Conservation (phyloP, 2,329 filamentous ascomycete genomes). For the Fusarium luffae region DNA sequence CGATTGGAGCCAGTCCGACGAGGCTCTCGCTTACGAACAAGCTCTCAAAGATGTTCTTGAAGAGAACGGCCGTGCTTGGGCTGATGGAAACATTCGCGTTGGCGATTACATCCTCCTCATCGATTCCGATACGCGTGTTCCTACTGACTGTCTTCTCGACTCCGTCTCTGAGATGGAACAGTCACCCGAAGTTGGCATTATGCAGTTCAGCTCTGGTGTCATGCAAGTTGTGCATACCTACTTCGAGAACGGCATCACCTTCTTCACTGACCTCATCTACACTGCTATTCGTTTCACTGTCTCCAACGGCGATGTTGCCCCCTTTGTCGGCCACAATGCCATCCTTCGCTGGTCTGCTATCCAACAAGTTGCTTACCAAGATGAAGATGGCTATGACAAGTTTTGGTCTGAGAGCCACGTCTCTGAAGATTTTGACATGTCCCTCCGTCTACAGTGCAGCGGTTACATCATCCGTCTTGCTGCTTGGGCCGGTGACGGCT, state of each 20-base stretch:
- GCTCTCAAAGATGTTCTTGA: constrained; percentile 74
- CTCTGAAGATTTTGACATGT: constrained; percentile 86
- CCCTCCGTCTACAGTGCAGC: constrained; percentile 76
- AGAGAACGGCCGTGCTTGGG: constrained; percentile 77
- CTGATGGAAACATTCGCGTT: constrained; percentile 85
- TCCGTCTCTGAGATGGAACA: constrained; percentile 86
- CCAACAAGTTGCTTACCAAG: constrained; percentile 76
- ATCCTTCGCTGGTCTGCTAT: constrained; percentile 80
- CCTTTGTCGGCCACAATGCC: constrained; percentile 85
- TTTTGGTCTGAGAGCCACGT: constrained; percentile 86
- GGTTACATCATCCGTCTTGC: constrained; percentile 80
- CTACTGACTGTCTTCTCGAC: constrained; percentile 80
- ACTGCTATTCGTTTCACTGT: constrained; percentile 82
- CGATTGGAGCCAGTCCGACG: constrained; percentile 75
- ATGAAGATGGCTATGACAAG: constrained; percentile 78
- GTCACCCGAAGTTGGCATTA: constrained; percentile 80
- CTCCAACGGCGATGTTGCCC: constrained; percentile 79
- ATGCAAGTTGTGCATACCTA: constrained; percentile 82
- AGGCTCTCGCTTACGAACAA: constrained; percentile 72
- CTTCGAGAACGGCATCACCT: constrained; percentile 76
- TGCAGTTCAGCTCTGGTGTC: constrained; percentile 81
- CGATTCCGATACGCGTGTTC: constrained; percentile 83
- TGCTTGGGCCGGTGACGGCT: constrained; percentile 79
- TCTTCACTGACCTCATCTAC: constrained; percentile 80
- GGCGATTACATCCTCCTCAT: constrained; percentile 83